Base-by-base conservation (phyloP, 2,329 filamentous ascomycete species). In the Teratosphaeriaceae sp. region DNA sequence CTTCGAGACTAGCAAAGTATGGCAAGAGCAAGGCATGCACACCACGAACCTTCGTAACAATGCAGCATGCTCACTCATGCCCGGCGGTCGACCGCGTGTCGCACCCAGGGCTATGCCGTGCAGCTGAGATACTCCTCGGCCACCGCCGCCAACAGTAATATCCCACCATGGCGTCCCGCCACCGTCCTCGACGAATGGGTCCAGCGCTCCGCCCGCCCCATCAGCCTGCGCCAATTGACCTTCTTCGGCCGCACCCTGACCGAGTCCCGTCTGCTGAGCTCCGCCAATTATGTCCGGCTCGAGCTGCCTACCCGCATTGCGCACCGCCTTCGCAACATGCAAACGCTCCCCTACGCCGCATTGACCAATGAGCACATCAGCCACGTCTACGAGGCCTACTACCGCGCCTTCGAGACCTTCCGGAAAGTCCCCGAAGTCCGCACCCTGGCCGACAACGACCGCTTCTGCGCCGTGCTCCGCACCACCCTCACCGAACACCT, bases 371-470 rank as follows among this genome's bases (percentile, higher is more conserved):
- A 80, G 5, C 88, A 98, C 64, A 85, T 98, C 49, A 88, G 85
- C 61, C 82, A 94, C 52, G 92, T 97, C 24, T 98, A 98, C 68
- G 88, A 97, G 63, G 76, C 96, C 5, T 98, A 98, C 71, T 94
- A 96, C 68, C 82, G 82, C 53, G 90, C 92, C n/a, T 98, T 98
- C 57, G 92, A 98, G 62, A 81, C 75, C 41, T 85, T 97, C 51
- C 85, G 92, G 37, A 84, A 84, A 53, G 73, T 96, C 30, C 82
- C 82, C 39, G 88, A 95, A 60, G 81, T 98, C 54, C 83, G 84
- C 57, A 85, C 80, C 0, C 69, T 95, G 26, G 85, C 94, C 23
- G 90, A 97, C 57, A 98, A 98, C 62, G 88, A 96, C 52, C 71
- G 66, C 33, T 84, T 94, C 55, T 98, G 92, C 70, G 77, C 85